These are phyloP conservation scores for Peronospora belbahrii DNA, from an alignment of 352 stramenopile genomes.

Conservation along the genomic window DNA sequence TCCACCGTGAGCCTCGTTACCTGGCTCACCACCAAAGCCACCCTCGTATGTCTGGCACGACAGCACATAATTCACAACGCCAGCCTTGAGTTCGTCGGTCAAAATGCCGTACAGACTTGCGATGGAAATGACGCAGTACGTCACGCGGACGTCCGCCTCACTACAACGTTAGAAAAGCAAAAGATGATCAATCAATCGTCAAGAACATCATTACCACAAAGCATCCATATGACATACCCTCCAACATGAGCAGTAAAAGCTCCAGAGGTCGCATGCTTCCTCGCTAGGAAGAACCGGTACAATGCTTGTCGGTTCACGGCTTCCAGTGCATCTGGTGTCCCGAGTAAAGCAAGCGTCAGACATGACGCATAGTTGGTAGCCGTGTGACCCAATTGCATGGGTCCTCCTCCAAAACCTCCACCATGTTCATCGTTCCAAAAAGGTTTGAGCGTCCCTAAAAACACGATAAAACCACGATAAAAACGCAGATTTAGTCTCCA, in stretches of 20 bases:
- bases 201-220: not conserved
- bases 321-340: constrained; percentile 71
- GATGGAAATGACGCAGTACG: constrained; percentile 96
- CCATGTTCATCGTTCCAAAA: constrained; percentile 47
- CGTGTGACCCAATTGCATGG: constrained; percentile 79
- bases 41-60: constrained; percentile 97
- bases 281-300: constrained; percentile 85
- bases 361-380: constrained; percentile 94
- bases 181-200: not conserved
- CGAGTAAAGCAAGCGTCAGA: constrained; percentile 89
- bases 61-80: constrained; percentile 74
- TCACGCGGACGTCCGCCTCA: constrained; percentile 93
- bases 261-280: constrained; percentile 78
- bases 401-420: constrained; percentile 94
- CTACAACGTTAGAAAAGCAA: constrained; percentile 22
- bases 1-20: constrained; percentile 96
- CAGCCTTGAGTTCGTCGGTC: constrained; percentile 73
- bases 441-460: constrained; percentile 38
- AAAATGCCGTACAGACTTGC: constrained; percentile 90
- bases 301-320: constrained; percentile 70
- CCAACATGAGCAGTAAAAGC: constrained; percentile 97
- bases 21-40: constrained; percentile 88
- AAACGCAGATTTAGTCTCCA: not conserved
- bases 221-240: constrained; percentile 41
- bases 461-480: not conserved